These are phyloP conservation scores for Sugiyamaella smithiae DNA, from an alignment of 805 yeast genomes.

Conservation along the genomic window DNA sequence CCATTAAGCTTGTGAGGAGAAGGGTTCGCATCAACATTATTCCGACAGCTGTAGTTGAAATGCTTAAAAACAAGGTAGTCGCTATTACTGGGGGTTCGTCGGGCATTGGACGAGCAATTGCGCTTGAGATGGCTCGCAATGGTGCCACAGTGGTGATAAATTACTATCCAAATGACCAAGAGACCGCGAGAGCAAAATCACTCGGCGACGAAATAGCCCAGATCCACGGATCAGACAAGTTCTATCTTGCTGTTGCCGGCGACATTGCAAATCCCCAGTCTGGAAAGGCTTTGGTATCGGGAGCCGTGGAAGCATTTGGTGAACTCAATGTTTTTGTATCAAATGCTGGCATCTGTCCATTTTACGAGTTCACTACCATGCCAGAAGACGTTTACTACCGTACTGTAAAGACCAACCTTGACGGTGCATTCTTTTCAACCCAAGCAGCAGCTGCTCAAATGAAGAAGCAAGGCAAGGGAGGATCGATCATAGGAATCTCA, in stretches of 20 bases:
- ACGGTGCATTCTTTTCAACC: slow-evolving; percentile 60
- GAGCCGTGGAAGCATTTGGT: slow-evolving; percentile 42
- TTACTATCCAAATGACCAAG: slow-evolving; percentile 40
- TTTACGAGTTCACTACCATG: slow-evolving; percentile 51
- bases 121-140: slow-evolving; percentile 44
- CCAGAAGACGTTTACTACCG: slow-evolving; percentile 54
- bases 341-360: slow-evolving; percentile 52
- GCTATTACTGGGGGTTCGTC: slow-evolving; percentile 52
- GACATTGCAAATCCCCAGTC: slow-evolving; percentile 44
- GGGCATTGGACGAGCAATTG: slow-evolving; percentile 52
- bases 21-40: background rate
- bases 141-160: slow-evolving; percentile 43
- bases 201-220: slow-evolving; percentile 40
- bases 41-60: too few species aligned
- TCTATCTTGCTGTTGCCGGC: slow-evolving; percentile 40
- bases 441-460: slow-evolving; percentile 63
- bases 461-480: slow-evolving; percentile 47
- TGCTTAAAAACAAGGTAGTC: slow-evolving; percentile 38
- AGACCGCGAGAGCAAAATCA: slow-evolving; percentile 60
- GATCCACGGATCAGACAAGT: slow-evolving; percentile 1
- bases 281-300: slow-evolving; percentile 26
- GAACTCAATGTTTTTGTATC: slow-evolving; percentile 53
- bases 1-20: too few species aligned
- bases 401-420: slow-evolving; percentile 56
- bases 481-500: slow-evolving; percentile 58